A percentile compares a stretch with the other conserved stretches of the same genome.
phyloP scores from a whole-genome alignment of 345 rosid genomes.

The Hypericum androsaemum region DNA sequence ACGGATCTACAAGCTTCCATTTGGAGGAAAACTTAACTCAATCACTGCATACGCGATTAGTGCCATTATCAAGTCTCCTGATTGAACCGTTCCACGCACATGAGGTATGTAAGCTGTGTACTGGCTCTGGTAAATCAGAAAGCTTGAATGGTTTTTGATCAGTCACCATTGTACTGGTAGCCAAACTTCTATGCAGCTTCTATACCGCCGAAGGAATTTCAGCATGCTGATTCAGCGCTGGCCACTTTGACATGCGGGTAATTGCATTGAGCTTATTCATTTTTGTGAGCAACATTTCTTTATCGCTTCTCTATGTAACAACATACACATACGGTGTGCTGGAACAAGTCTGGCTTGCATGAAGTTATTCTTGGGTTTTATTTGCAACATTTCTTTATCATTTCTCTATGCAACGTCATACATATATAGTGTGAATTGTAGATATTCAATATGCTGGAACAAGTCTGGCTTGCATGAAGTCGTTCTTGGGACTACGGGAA shows the following conservation, averaged over 20 bases:
- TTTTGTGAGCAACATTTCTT: slow-evolving; percentile 1
- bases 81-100: slow-evolving; percentile 38
- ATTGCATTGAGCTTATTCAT: slow-evolving; percentile 6
- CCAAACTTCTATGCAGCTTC: slow-evolving; percentile 57
- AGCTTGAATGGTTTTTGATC: not conserved
- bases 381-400: too few relatives aligned
- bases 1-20: slow-evolving; percentile 24
- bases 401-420: slow-evolving; percentile 6
- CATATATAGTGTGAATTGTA: slow-evolving; percentile 22
- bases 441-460: slow-evolving; percentile 90
- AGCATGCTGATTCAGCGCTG: slow-evolving; percentile 69
- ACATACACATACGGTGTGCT: slow-evolving; percentile 18
- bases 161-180: slow-evolving; percentile 32
- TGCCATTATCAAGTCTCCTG: slow-evolving; percentile 33
- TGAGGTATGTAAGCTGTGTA: slow-evolving; percentile 40
- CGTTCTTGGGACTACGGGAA: slow-evolving; percentile 82
- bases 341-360: slow-evolving; percentile 81
- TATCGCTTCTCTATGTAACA: slow-evolving; percentile 9
- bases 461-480: slow-evolving; percentile 81
- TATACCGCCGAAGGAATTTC: slow-evolving; percentile 69
- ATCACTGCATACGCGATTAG: slow-evolving; percentile 47
- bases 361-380: slow-evolving; percentile 90
- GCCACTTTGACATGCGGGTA: slow-evolving; percentile 91
- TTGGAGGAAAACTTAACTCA: slow-evolving; percentile 38
- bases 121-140: slow-evolving; percentile 7